Evolutionary conservation across 106 monocot species (phyloP).

Genomic region (Triglochin maritima): DNA sequence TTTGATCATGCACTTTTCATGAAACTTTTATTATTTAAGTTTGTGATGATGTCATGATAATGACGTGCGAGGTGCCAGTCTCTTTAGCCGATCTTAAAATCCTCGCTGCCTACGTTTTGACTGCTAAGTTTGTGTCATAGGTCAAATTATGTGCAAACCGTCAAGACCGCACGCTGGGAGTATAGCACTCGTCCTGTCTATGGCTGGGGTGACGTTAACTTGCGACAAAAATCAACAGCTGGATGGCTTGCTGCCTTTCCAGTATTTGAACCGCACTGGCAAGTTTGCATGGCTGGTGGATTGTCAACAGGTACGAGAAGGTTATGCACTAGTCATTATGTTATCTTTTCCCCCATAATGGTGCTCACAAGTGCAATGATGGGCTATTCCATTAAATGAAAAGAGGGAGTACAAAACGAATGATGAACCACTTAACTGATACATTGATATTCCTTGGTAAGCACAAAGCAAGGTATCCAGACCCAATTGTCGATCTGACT

Average conservation of each 20-base stretch:
- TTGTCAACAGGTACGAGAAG: conserved; percentile 65
- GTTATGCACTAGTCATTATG: neutral
- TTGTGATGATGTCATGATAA: no score
- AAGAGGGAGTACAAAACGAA: no score
- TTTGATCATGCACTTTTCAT: no score
- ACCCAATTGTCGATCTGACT: no score
- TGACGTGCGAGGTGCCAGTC: no score
- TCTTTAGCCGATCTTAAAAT: no score
- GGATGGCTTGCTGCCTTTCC: conserved; percentile 97
- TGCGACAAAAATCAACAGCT: conserved; percentile 81
- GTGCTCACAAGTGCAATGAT: no score
- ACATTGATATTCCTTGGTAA: no score
- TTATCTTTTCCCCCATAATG: neutral
- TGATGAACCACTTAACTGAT: no score
- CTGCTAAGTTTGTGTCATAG: conserved; percentile 20
- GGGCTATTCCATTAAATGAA: no score
- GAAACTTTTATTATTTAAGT: no score
- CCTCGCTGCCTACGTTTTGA: neutral
- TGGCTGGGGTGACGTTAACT: conserved; percentile 93
- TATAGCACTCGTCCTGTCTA: conserved; percentile 88
- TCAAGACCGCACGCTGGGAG: conserved; percentile 86
- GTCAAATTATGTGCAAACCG: conserved; percentile 70
- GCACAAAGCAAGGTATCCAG: no score
- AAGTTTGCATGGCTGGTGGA: conserved; percentile 95
- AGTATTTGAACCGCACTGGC: conserved; percentile 99